Percentiles rank a stretch among this genome's conserved stretches.
These are phyloP conservation scores for Fraxinus excelsior DNA, from an alignment of 257 asterid species.

Conservation along the genomic window DNA sequence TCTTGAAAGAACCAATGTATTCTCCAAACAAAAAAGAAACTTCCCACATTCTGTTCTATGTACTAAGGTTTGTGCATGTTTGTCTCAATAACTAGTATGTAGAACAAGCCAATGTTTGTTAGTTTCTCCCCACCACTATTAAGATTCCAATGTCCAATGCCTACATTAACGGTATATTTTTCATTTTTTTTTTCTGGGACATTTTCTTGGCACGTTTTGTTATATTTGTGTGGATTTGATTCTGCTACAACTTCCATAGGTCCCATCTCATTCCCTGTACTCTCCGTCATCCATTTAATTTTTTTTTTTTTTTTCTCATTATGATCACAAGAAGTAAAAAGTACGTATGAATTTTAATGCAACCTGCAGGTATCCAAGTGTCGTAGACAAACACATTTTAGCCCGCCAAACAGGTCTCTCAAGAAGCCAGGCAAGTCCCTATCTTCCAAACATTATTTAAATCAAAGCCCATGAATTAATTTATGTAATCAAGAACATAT, in stretches of 20 bases:
- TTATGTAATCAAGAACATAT: conserved; percentile 37
- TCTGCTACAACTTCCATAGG: conserved; percentile 36
- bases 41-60: conserved; percentile 26
- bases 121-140: conserved; percentile 32
- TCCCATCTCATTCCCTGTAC: conserved; percentile 26
- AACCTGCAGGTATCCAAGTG: conserved; percentile 90
- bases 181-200: background rate
- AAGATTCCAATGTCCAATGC: conserved; percentile 27
- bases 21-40: conserved; percentile 13
- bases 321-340: background rate
- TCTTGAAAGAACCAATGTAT: conserved; percentile 25
- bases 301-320: conserved; percentile 9
- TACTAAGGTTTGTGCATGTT: conserved; percentile 26
- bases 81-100: conserved; percentile 42
- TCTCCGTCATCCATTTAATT: conserved; percentile 3
- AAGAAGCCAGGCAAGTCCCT: conserved; percentile 87
- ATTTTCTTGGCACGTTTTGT: conserved; percentile 18
- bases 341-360: background rate
- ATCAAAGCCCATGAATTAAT: conserved; percentile 15
- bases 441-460: conserved; percentile 30
- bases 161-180: background rate
- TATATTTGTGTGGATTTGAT: conserved; percentile 40
- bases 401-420: conserved; percentile 99
- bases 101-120: conserved; percentile 34
- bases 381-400: conserved; percentile 90